These are phyloP conservation scores for Rhodotorula sp. DNA, from an alignment of 1,284 basidiomycete species.

Conservation along the genomic window DNA sequence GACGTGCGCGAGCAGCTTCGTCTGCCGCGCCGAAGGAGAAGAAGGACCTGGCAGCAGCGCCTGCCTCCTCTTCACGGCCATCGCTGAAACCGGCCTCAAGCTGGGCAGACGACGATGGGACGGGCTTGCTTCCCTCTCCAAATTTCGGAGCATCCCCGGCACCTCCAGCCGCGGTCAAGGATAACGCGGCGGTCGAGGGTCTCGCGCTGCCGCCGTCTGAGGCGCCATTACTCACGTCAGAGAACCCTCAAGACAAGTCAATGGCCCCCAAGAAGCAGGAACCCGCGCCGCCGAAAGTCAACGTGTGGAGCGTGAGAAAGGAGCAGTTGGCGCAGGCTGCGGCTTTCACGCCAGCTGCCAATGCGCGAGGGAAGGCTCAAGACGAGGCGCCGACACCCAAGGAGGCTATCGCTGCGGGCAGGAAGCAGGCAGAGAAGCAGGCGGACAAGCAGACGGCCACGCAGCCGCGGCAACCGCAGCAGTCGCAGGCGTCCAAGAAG, in stretches of 20 bases:
- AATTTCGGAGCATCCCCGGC: conserved; percentile 17
- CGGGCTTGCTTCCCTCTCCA: conserved; percentile 16
- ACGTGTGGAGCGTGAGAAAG: conserved; percentile 38
- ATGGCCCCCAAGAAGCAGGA: conserved; percentile 10
- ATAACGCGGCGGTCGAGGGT: conserved; percentile 9
- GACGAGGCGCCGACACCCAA: not conserved
- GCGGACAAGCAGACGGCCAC: not conserved
- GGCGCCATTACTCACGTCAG: not conserved
- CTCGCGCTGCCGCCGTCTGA: conserved; percentile 8
- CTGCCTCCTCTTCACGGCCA: not conserved
- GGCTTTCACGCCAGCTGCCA: not conserved
- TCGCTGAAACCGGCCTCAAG: conserved; percentile 23
- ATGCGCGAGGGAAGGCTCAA: too few species aligned
- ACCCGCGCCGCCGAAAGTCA: conserved; percentile 31
- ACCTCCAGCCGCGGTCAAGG: not conserved
- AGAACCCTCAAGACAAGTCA: not conserved
- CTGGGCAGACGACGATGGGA: conserved; percentile 33
- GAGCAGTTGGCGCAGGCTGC: conserved; percentile 26
- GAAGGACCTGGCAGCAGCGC: conserved; percentile 1
- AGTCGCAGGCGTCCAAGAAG: not conserved
- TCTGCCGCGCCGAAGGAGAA: not conserved
- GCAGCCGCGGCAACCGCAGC: too few species aligned
- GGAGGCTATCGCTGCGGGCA: not conserved
- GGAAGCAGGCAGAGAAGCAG: conserved; percentile 8
- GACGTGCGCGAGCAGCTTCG: not conserved